Percentiles rank a stretch among this genome's conserved stretches.
Conservation (phyloP, 202 grass and related monocot species). For the Zoysia matrella region DNA sequence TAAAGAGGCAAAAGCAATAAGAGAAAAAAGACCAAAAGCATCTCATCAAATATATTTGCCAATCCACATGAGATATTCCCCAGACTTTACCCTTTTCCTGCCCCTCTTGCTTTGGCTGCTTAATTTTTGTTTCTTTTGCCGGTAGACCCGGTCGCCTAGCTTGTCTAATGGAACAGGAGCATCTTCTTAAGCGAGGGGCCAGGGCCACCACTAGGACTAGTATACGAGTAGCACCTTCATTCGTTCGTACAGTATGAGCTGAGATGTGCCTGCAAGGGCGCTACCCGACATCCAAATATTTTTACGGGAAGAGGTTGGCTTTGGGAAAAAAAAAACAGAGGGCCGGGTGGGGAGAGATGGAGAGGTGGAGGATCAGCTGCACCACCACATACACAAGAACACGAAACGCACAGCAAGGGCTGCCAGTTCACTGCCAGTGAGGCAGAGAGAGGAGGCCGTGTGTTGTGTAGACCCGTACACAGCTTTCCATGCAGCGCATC, state of each 20-base stretch:
- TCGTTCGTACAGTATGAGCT: background rate
- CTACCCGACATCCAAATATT: slow-evolving; percentile 1
- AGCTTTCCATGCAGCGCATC: slow-evolving; percentile 36
- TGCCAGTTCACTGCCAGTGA: slow-evolving; percentile 19
- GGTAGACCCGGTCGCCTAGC: background rate
- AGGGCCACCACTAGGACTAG: too few species aligned
- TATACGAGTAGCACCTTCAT: background rate
- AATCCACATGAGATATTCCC: slow-evolving; percentile 37
- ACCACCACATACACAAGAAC: background rate
- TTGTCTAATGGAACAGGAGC: background rate
- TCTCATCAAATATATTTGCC: background rate
- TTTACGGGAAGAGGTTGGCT: background rate
- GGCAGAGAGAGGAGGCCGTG: background rate
- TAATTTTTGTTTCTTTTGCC: background rate
- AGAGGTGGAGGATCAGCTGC: background rate
- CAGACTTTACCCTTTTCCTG: background rate
- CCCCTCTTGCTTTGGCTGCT: background rate
- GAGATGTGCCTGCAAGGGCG: background rate
- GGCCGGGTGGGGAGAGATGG: too few species aligned
- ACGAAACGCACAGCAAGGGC: background rate
- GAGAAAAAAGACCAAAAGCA: background rate
- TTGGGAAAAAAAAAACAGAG: background rate
- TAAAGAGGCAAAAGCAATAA: background rate
- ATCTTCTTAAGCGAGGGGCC: background rate
- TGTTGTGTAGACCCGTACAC: background rate